Evolutionary conservation across 192 early-diverging fungal genomes (phyloP).

Genomic region (Podila verticillata): DNA sequence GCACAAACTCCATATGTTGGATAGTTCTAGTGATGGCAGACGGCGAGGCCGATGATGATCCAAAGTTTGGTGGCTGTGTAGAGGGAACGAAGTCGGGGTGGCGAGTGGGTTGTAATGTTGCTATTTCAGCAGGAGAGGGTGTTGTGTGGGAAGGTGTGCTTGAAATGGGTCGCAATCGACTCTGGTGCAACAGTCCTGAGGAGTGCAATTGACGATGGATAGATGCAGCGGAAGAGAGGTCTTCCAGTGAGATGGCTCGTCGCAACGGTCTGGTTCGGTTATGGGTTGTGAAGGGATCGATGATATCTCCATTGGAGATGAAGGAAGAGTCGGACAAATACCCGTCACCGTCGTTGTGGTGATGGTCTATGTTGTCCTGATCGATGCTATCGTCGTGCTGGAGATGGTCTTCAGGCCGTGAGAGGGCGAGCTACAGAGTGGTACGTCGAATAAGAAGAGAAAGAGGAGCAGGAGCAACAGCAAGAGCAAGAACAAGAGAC

Average conservation of each 20-base stretch:
- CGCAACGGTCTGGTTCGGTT: slow-evolving; percentile 18
- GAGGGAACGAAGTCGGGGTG: background rate
- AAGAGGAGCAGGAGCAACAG: background rate
- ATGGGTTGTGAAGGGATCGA: slow-evolving; percentile 12
- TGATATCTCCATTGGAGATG: slow-evolving; percentile 28
- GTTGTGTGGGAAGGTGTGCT: slow-evolving; percentile 5
- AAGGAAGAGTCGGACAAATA: slow-evolving; percentile 41
- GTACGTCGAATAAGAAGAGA: background rate
- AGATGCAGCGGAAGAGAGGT: slow-evolving; percentile 10
- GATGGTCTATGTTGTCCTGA: slow-evolving; percentile 2
- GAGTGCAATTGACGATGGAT: slow-evolving; percentile 26
- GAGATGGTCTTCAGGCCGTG: slow-evolving; percentile 11
- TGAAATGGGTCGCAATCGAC: background rate
- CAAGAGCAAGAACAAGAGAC: background rate
- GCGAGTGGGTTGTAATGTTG: background rate
- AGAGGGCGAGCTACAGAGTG: slow-evolving; percentile 19
- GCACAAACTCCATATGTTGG: slow-evolving; percentile 2
- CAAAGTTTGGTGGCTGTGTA: background rate
- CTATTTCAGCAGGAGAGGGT: background rate
- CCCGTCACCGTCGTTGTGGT: slow-evolving; percentile 26
- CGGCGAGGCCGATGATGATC: background rate
- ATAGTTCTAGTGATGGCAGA: background rate
- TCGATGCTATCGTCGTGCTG: slow-evolving; percentile 6
- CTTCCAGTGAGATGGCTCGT: slow-evolving; percentile 45
- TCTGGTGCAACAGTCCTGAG: background rate